These are phyloP conservation scores for Sporisorium sorghi DNA, from an alignment of 1,284 basidiomycete genomes.

Conservation along the genomic window DNA sequence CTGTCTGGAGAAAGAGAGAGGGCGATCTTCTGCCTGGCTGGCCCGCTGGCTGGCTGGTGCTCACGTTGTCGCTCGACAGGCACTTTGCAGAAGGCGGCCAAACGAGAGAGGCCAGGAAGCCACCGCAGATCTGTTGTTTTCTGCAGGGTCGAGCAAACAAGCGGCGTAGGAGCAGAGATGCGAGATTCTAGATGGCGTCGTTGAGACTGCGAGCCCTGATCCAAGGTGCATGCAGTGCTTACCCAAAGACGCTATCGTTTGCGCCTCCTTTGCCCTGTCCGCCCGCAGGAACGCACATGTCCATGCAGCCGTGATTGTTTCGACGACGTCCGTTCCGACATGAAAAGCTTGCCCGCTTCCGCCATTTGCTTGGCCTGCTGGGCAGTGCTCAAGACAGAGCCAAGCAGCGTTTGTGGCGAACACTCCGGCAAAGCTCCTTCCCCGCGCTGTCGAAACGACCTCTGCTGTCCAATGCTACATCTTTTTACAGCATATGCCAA, in stretches of 20 bases:
- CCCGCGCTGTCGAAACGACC: not conserved
- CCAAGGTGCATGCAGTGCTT: slow-evolving; percentile 31
- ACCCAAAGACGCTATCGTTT: slow-evolving; percentile 38
- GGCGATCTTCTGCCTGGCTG: slow-evolving; percentile 12
- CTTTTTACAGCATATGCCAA: not conserved
- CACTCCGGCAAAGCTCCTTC: not conserved
- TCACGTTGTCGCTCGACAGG: slow-evolving; percentile 6
- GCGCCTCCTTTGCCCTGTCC: slow-evolving; percentile 23
- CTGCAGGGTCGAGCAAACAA: slow-evolving; percentile 3
- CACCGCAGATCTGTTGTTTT: slow-evolving; percentile 21
- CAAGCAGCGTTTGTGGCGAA: not conserved
- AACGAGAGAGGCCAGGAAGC: slow-evolving; percentile 14
- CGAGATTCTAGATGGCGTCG: too few relatives aligned
- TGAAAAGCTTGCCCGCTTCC: not conserved
- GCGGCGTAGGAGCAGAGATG: not conserved
- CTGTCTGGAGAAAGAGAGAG: not conserved
- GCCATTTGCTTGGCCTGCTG: not conserved
- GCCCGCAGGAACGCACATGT: slow-evolving; percentile 16
- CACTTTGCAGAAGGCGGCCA: not conserved
- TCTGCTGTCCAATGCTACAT: too few relatives aligned
- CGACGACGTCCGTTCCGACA: slow-evolving; percentile 10
- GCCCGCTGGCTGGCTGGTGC: slow-evolving; percentile 4
- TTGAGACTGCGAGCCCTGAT: not conserved
- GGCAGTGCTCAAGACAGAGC: not conserved
- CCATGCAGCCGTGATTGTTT: not conserved